phyloP scores from a whole-genome alignment of 2,329 filamentous ascomycete species.

The Fusarium pseudoanthophilum region DNA sequence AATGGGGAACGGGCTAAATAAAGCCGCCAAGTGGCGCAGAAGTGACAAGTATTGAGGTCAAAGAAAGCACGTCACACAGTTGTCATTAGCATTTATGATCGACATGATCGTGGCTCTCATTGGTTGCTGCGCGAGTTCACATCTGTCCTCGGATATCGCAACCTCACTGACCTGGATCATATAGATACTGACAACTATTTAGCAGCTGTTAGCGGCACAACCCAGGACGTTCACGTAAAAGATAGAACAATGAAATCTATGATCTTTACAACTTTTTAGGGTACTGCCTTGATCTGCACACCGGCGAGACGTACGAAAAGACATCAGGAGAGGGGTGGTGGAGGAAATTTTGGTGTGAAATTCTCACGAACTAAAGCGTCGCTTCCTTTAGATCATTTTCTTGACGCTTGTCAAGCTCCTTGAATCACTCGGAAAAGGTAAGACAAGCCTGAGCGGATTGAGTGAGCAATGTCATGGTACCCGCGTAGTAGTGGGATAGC shows the following conservation, averaged over 20 bases:
- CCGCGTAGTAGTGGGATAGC: background rate
- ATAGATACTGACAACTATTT: background rate
- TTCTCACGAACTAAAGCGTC: slow-evolving; percentile 4
- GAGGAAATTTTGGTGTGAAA: background rate
- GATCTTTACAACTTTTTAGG: background rate
- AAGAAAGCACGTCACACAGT: slow-evolving; percentile 1
- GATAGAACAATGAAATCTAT: background rate
- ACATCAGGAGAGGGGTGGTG: slow-evolving; percentile 6
- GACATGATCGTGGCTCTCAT: background rate
- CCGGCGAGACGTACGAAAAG: background rate
- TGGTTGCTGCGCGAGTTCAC: background rate
- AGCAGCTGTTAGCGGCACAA: background rate
- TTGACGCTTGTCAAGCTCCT: background rate
- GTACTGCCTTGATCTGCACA: background rate
- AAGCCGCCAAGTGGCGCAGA: background rate
- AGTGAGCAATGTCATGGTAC: background rate
- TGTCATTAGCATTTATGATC: slow-evolving; percentile 4
- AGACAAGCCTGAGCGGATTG: background rate
- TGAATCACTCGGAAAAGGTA: background rate
- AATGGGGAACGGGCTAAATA: slow-evolving; percentile 1
- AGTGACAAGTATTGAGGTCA: background rate
- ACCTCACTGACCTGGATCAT: background rate
- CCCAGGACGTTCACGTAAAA: background rate
- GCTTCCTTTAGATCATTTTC: background rate
- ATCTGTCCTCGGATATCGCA: background rate